Evolutionary conservation across 2,329 filamentous ascomycete genomes (phyloP).

Genomic region (Dichotomopilus funicola): DNA sequence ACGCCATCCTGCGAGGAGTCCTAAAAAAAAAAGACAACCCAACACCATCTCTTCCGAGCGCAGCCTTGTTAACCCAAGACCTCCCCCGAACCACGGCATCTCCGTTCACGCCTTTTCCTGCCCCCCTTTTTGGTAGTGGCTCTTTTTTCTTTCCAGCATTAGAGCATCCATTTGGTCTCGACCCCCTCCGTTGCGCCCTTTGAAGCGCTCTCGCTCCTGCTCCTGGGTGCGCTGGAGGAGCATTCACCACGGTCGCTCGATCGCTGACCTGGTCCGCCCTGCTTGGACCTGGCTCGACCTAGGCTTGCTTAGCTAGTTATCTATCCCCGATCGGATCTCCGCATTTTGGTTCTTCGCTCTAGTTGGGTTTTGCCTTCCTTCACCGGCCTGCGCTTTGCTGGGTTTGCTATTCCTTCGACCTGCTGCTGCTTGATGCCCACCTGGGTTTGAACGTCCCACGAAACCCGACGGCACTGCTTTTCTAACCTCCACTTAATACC

Average conservation of each 20-base stretch:
- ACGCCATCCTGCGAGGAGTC: conserved; percentile 13
- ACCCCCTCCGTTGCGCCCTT: conserved; percentile 2
- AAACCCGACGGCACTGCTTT: neutral
- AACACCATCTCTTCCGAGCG: conserved; percentile 6
- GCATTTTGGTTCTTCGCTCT: conserved; percentile 1
- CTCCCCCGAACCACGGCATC: conserved; percentile 1
- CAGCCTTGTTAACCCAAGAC: conserved; percentile 7
- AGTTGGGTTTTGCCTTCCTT: conserved; percentile 7
- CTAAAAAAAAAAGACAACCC: conserved; percentile 12
- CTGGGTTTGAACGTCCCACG: neutral
- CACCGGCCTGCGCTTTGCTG: neutral
- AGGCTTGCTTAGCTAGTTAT: neutral
- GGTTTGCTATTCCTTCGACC: neutral
- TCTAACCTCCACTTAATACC: neutral
- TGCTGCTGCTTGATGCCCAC: neutral
- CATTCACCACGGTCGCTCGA: conserved; percentile 5
- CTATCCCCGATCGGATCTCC: neutral
- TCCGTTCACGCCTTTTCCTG: conserved; percentile 6
- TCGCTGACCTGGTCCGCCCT: conserved; percentile 10
- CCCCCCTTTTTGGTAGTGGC: neutral
- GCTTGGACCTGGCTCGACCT: conserved; percentile 5
- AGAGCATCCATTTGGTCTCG: conserved; percentile 9
- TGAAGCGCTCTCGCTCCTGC: conserved; percentile 4
- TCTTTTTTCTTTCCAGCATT: neutral
- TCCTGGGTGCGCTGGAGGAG: neutral